Percentiles rank a stretch among this genome's conserved stretches.
phyloP scores from a whole-genome alignment of 805 yeast species.

The Jamesozyma gamospora region DNA sequence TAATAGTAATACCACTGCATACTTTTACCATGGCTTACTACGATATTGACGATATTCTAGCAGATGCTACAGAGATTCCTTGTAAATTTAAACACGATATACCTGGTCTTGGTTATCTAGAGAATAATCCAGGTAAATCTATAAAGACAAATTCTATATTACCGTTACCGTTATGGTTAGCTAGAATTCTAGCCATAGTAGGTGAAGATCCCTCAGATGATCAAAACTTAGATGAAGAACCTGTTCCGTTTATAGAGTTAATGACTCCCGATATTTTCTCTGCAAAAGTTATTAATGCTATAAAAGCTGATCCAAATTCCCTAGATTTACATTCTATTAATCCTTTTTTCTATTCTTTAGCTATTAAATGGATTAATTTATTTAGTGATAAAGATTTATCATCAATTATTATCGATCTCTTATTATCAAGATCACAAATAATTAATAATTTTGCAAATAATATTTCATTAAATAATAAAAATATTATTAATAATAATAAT shows the following conservation, averaged over 20 bases:
- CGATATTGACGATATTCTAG: conserved; percentile 66
- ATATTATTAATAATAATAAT: not conserved
- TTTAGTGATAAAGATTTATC: conserved; percentile 58
- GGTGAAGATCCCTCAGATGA: conserved; percentile 25
- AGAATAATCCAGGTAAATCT: conserved; percentile 62
- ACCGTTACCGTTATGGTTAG: conserved; percentile 84
- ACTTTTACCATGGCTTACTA: conserved; percentile 47
- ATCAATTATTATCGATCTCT: conserved; percentile 40
- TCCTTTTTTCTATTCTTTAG: conserved; percentile 59
- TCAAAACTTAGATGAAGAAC: conserved; percentile 19
- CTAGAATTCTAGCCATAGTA: conserved; percentile 58
- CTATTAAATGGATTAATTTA: conserved; percentile 67
- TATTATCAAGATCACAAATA: conserved; percentile 56
- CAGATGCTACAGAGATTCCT: conserved; percentile 67
- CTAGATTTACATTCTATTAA: conserved; percentile 59
- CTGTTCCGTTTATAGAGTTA: conserved; percentile 51
- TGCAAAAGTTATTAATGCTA: conserved; percentile 63
- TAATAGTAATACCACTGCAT: too few species aligned
- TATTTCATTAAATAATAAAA: conserved; percentile 6
- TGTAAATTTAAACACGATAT: conserved; percentile 67
- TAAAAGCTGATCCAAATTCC: conserved; percentile 57
- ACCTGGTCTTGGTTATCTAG: conserved; percentile 82
- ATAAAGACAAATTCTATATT: conserved; percentile 47
- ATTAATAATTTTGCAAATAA: conserved; percentile 56
- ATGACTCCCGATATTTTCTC: conserved; percentile 63